Evolutionary conservation across 2,329 filamentous ascomycete genomes (phyloP).

Genomic region (Diaporthe citrichinensis): DNA sequence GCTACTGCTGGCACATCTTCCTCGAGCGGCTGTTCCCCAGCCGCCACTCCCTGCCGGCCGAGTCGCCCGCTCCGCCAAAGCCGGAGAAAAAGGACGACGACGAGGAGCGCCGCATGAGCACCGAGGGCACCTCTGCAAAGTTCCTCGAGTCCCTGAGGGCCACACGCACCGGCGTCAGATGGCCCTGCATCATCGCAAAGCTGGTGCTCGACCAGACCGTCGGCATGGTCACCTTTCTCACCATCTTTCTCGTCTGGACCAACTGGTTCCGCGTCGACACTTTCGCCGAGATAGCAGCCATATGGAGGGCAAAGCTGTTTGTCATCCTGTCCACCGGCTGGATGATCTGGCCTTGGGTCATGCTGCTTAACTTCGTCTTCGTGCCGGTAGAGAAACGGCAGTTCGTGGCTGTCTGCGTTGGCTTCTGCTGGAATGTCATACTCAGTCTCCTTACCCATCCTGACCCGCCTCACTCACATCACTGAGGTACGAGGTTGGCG

Average conservation of each 20-base stretch:
- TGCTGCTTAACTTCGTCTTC: conserved; percentile 46
- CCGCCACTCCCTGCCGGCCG: conserved; percentile 25
- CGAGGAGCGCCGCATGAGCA: conserved; percentile 41
- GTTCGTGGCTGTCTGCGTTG: conserved; percentile 46
- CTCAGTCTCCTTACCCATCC: conserved; percentile 42
- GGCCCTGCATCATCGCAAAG: conserved; percentile 45
- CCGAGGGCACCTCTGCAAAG: conserved; percentile 39
- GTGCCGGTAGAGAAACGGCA: conserved; percentile 47
- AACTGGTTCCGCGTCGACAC: conserved; percentile 45
- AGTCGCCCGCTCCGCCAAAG: conserved; percentile 31
- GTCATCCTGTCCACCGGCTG: conserved; percentile 45
- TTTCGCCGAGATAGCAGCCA: conserved; percentile 40
- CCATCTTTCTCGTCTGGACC: conserved; percentile 46
- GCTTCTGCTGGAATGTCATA: conserved; percentile 48
- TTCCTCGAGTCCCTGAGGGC: conserved; percentile 32
- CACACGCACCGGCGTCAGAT: conserved; percentile 41
- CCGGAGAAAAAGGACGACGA: conserved; percentile 43
- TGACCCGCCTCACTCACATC: conserved; percentile 38
- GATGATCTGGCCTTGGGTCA: conserved; percentile 47
- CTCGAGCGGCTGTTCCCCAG: conserved; percentile 47
- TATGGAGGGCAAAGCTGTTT: conserved; percentile 44
- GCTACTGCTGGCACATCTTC: conserved; percentile 46
- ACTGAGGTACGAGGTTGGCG: background rate
- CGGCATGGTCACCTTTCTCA: conserved; percentile 44
- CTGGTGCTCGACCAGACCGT: conserved; percentile 47